Conservation (phyloP, 352 stramenopile genomes). For the Pythium sp. region DNA sequence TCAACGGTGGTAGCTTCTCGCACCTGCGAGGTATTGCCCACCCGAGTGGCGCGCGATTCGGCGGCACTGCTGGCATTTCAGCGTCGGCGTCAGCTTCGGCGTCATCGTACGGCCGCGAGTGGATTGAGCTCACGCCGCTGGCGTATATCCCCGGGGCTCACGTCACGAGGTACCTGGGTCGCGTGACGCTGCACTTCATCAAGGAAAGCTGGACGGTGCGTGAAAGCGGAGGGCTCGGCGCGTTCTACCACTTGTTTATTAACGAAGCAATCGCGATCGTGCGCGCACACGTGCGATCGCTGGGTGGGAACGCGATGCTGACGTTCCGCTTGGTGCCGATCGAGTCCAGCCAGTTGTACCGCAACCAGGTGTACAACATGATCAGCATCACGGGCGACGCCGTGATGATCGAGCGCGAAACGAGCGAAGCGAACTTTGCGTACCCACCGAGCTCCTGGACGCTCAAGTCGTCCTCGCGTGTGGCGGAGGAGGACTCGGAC, state of each 20-base stretch:
- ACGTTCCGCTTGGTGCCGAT: constrained; percentile 85
- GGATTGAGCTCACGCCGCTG: constrained; percentile 83
- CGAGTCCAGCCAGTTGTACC: constrained; percentile 84
- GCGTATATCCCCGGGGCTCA: constrained; percentile 73
- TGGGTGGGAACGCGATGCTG: constrained; percentile 85
- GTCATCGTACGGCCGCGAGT: constrained; percentile 54
- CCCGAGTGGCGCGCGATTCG: constrained; percentile 16
- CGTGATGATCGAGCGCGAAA: constrained; percentile 73
- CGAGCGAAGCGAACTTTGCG: constrained; percentile 26
- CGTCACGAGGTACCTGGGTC: constrained; percentile 75
- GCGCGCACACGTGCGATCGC: constrained; percentile 74
- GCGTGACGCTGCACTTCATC: constrained; percentile 89
- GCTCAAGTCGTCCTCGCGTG: constrained; percentile 26
- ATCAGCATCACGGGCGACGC: constrained; percentile 88
- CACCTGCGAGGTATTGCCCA: constrained; percentile 26
- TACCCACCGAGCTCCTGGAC: constrained; percentile 30
- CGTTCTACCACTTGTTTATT: constrained; percentile 87
- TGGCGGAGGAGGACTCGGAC: constrained; percentile 14
- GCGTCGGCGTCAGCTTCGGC: constrained; percentile 8
- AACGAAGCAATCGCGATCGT: constrained; percentile 87
- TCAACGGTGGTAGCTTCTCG: constrained; percentile 36
- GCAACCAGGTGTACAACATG: constrained; percentile 92
- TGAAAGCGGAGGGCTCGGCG: constrained; percentile 78
- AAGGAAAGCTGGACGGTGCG: constrained; percentile 89
- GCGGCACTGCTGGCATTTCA: constrained; percentile 10